Evolutionary conservation across 2,329 filamentous ascomycete genomes (phyloP).

Genomic region (Cryphonectria carpinicola): DNA sequence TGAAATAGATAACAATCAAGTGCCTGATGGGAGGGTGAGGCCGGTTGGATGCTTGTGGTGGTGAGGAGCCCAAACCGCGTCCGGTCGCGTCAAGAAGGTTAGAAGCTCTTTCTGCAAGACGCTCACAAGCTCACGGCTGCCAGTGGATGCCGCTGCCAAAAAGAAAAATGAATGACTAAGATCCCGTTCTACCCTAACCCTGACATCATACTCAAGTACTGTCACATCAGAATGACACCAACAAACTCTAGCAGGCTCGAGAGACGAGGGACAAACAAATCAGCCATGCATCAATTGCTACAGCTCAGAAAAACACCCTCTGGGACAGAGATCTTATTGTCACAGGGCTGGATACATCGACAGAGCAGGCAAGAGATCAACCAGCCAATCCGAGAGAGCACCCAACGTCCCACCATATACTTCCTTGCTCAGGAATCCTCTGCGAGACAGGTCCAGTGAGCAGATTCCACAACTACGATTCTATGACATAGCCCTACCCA

Average conservation of each 20-base stretch:
- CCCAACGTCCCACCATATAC: not conserved
- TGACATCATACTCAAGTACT: not conserved
- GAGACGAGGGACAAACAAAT: not conserved
- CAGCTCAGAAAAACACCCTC: not conserved
- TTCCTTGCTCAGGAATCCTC: not conserved
- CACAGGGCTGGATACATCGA: not conserved
- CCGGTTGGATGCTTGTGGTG: slow-evolving; percentile 21
- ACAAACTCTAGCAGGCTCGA: not conserved
- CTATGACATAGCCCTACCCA: not conserved
- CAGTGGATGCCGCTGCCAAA: not conserved
- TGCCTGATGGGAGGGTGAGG: not conserved
- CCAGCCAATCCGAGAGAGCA: not conserved
- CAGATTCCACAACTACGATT: not conserved
- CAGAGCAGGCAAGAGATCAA: not conserved
- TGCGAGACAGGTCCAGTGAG: not conserved
- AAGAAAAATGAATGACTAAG: slow-evolving; percentile 5
- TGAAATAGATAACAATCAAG: not conserved
- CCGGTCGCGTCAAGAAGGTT: slow-evolving; percentile 5
- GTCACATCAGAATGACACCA: not conserved
- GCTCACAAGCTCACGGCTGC: slow-evolving; percentile 7
- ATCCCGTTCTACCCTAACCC: not conserved
- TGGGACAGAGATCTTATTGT: not conserved
- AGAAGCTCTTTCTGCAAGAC: slow-evolving; percentile 12
- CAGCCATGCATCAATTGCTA: not conserved
- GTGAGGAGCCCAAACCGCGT: slow-evolving; percentile 17